Evolutionary conservation across 2,329 filamentous ascomycete species (phyloP).

Genomic region (Sphaceloma murrayae): DNA sequence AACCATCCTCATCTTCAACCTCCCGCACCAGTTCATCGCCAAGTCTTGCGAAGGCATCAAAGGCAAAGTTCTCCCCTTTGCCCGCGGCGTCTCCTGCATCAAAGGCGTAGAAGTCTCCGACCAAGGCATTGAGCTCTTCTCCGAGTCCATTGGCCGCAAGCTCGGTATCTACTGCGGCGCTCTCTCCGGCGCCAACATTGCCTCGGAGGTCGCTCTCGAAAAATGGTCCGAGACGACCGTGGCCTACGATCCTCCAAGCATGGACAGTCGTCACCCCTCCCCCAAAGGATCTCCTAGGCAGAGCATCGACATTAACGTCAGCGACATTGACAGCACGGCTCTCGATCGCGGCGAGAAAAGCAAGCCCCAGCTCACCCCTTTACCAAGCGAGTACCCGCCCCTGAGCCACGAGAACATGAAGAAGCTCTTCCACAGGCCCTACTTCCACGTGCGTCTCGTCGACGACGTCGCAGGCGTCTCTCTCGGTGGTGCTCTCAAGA

Average conservation of each 20-base stretch:
- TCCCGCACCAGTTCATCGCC: slow-evolving; percentile 91
- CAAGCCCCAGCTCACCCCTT: slow-evolving; percentile 58
- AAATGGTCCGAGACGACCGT: slow-evolving; percentile 97
- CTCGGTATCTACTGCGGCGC: slow-evolving; percentile 95
- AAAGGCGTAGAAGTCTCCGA: slow-evolving; percentile 93
- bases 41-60: slow-evolving; percentile 74
- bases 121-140: slow-evolving; percentile 79
- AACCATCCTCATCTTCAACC: slow-evolving; percentile 88
- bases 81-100: slow-evolving; percentile 91
- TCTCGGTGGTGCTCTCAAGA: slow-evolving; percentile 88
- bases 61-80: slow-evolving; percentile 83
- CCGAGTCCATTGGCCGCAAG: slow-evolving; percentile 83
- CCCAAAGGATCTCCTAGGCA: slow-evolving; percentile 41
- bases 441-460: slow-evolving; percentile 94
- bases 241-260: slow-evolving; percentile 82
- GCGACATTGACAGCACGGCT: slow-evolving; percentile 22
- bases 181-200: slow-evolving; percentile 91
- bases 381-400: slow-evolving; percentile 75
- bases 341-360: slow-evolving; percentile 46
- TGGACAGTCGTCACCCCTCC: slow-evolving; percentile 73
- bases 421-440: slow-evolving; percentile 84
- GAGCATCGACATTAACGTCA: slow-evolving; percentile 35
- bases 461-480: slow-evolving; percentile 95
- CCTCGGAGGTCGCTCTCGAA: slow-evolving; percentile 85
- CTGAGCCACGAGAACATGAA: slow-evolving; percentile 77